Percentiles rank a stretch among this genome's conserved stretches.
phyloP scores from a whole-genome alignment of 257 asterid genomes.

The Primulina tabacum region DNA sequence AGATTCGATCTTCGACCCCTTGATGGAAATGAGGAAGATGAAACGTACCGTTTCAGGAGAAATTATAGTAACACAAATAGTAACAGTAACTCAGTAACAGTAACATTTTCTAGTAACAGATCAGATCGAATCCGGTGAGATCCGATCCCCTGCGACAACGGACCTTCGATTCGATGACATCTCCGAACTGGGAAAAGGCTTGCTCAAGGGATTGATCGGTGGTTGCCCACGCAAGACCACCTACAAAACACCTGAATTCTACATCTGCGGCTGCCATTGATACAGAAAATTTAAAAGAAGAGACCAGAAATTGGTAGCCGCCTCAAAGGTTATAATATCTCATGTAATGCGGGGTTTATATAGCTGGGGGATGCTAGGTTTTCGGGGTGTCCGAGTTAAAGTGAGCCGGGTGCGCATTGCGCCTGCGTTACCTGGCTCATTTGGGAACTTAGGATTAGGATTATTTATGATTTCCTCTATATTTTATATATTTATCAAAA shows the following conservation, averaged over 20 bases:
- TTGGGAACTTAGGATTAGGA: neutral
- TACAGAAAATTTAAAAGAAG: neutral
- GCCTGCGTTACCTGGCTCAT: constrained; percentile 7
- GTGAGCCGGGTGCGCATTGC: constrained; percentile 27
- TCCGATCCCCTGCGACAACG: constrained; percentile 64
- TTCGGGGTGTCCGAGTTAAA: constrained; percentile 11
- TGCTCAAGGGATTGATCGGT: constrained; percentile 57
- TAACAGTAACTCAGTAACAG: constrained; percentile 41
- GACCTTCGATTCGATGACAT: constrained; percentile 85
- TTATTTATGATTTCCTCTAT: no score
- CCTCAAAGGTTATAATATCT: neutral
- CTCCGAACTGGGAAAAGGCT: constrained; percentile 70
- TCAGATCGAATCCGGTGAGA: constrained; percentile 56
- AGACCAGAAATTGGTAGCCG: neutral
- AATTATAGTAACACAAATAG: constrained; percentile 50
- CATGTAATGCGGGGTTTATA: constrained; percentile 20
- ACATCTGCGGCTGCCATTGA: constrained; percentile 57
- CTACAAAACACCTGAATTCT: constrained; percentile 84
- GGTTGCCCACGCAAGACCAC: constrained; percentile 95
- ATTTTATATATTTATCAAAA: no score
- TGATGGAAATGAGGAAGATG: constrained; percentile 51
- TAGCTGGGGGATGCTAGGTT: constrained; percentile 32
- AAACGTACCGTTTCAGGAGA: constrained; percentile 79
- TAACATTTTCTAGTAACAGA: constrained; percentile 36
- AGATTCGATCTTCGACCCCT: constrained; percentile 65